A percentile compares a stretch with the other conserved stretches of the same genome.
phyloP scores from a whole-genome alignment of 2,329 filamentous ascomycete genomes.

The Fusarium camptoceras region DNA sequence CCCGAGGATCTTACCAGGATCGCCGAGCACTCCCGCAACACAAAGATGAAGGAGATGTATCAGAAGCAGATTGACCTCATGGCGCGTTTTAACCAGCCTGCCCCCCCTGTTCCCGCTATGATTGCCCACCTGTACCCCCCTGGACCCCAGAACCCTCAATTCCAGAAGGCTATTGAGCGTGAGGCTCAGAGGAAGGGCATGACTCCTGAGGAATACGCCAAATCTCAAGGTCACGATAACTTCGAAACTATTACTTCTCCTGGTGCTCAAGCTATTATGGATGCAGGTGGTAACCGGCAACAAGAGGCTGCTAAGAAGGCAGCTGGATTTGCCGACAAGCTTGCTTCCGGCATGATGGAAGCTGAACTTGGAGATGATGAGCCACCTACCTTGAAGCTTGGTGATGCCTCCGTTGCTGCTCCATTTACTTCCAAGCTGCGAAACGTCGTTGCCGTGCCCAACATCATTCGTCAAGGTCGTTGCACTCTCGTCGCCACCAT shows the following conservation, averaged over 20 bases:
- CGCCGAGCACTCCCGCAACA: conserved; percentile 91
- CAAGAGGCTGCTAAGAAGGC: conserved; percentile 78
- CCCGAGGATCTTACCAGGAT: conserved; percentile 92
- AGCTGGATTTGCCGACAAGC: conserved; percentile 83
- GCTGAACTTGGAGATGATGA: conserved; percentile 88
- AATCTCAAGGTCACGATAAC: conserved; percentile 60
- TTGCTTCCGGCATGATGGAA: conserved; percentile 90
- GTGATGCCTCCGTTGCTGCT: conserved; percentile 95
- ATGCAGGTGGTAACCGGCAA: conserved; percentile 52
- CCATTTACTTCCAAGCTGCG: conserved; percentile 98
- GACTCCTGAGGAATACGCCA: conserved; percentile 68
- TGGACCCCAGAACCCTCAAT: conserved; percentile 91
- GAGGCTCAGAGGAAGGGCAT: conserved; percentile 84
- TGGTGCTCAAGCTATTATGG: conserved; percentile 70
- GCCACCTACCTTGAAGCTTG: conserved; percentile 94
- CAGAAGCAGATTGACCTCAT: conserved; percentile 95
- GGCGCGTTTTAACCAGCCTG: conserved; percentile 92
- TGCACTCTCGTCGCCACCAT: conserved; percentile 98
- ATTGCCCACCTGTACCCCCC: conserved; percentile 96
- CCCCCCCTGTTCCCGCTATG: conserved; percentile 89
- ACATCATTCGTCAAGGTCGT: conserved; percentile 97
- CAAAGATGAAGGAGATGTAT: conserved; percentile 98
- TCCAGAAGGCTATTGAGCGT: conserved; percentile 88
- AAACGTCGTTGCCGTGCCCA: conserved; percentile 96
- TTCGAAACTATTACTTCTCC: conserved; percentile 76